Base-by-base conservation (phyloP, 331 rosid genomes). In the Telfairia occidentalis region DNA sequence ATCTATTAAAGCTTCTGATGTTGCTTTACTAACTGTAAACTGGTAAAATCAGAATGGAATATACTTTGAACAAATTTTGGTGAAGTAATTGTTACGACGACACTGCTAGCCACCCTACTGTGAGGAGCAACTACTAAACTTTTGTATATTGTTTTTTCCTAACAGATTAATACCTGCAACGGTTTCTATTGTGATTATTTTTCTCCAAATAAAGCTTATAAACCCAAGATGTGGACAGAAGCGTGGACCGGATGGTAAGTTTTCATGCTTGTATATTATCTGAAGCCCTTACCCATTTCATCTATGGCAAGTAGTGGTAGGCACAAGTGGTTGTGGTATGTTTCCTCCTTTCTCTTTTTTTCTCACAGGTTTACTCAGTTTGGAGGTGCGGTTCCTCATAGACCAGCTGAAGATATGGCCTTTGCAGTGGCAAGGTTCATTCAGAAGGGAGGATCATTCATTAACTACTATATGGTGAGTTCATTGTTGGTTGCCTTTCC, bases 351-450 rank as follows among this genome's bases (percentile, higher is more conserved):
- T 24, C 66, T 58, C 72, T 30, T 63, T 60, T 60, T 71, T 61
- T 61, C 40, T 23, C 80, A 55, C 77, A 95, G 99, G 99, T 95
- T 70, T 79, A 92, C 99, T 9, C 90, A 88, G 78, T 95, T 95
- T 89, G 99, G 99, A 48, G 96, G 97, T 73, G 79, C 96, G 9
- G 97, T 95, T 82, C 99, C 97, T 74, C 78, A 82, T 78, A 83
- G 99, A 50, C 99, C 99, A 12, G 99, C 96, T 32, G 93, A 95
- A 78, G 99, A 95, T 82, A 57, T 95, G 81, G 96, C 97, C 34
- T 95, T 92, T 87, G 85, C 99, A 46, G 90, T 95, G 83, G 97
- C 99, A 13, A 90, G 87, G 82, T 95, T 95, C 84, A 87, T 95
- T 71, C 99, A 95, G 82, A 95, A 90, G 73, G 97, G 99, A 53